Percentiles rank a stretch among this genome's conserved stretches.
These are phyloP conservation scores for Caloboletus inedulis DNA, from an alignment of 1,284 basidiomycete species.

Conservation along the genomic window DNA sequence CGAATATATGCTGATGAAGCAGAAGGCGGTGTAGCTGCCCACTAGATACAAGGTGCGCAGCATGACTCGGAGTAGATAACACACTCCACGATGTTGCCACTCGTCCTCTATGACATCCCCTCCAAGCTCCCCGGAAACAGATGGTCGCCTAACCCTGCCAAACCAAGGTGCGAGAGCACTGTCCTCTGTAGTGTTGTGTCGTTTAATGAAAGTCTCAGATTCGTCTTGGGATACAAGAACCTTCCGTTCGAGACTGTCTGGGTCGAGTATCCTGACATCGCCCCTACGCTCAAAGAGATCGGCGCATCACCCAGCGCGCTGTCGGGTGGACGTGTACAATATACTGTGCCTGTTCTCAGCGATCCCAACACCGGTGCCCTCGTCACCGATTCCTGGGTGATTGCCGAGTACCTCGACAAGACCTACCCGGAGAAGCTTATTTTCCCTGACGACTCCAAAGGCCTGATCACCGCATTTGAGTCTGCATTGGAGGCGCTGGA, in stretches of 20 bases:
- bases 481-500: slow-evolving; percentile 8
- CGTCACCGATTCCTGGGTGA: slow-evolving; percentile 38
- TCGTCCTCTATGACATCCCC: slow-evolving; percentile 29
- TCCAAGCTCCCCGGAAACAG: slow-evolving; percentile 21
- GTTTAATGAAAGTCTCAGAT: slow-evolving; percentile 13
- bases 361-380: slow-evolving; percentile 33
- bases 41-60: slow-evolving; percentile 2
- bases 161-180: slow-evolving; percentile 17
- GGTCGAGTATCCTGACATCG: slow-evolving; percentile 33
- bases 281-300: slow-evolving; percentile 25
- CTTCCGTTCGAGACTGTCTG: slow-evolving; percentile 32
- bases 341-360: slow-evolving; percentile 36
- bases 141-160: slow-evolving; percentile 27
- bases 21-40: background rate
- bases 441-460: slow-evolving; percentile 35
- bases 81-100: slow-evolving; percentile 17
- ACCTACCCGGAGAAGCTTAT: slow-evolving; percentile 41
- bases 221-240: slow-evolving; percentile 31
- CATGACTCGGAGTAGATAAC: background rate
- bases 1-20: slow-evolving; percentile 6
- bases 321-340: slow-evolving; percentile 11
- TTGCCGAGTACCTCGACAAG: slow-evolving; percentile 44
- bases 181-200: background rate
- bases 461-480: slow-evolving; percentile 33
- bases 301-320: slow-evolving; percentile 24